These are phyloP conservation scores for Fusarium kyushuense DNA, from an alignment of 2,329 filamentous ascomycete species.

Conservation along the genomic window DNA sequence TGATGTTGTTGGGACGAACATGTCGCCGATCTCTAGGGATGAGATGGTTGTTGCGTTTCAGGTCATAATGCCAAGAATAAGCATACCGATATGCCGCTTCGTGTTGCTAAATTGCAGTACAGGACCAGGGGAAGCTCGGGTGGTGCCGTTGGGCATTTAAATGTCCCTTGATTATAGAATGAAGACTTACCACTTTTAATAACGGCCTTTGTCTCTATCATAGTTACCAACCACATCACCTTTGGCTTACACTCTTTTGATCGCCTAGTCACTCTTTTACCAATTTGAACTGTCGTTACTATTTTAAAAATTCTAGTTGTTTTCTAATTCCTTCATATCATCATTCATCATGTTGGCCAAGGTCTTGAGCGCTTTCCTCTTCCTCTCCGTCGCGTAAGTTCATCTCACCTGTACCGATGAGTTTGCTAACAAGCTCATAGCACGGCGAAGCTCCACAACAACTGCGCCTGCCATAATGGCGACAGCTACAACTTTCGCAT, in stretches of 20 bases:
- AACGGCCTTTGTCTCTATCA: not conserved
- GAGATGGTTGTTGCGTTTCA: constrained; percentile 14
- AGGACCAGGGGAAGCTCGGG: constrained; percentile 2
- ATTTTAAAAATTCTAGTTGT: not conserved
- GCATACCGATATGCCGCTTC: not conserved
- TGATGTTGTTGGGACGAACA: not conserved
- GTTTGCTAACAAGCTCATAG: constrained; percentile 1
- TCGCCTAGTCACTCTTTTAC: constrained; percentile 12
- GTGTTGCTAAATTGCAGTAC: not conserved
- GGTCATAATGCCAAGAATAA: not conserved
- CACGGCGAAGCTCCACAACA: constrained; percentile 36
- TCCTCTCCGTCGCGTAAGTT: constrained; percentile 33
- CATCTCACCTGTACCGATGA: fast-evolving
- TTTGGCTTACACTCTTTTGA: constrained; percentile 16
- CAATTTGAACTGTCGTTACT: not conserved
- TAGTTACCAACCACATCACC: not conserved
- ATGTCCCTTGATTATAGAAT: not conserved
- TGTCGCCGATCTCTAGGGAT: not conserved
- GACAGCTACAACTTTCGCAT: constrained; percentile 41
- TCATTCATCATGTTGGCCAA: constrained; percentile 36
- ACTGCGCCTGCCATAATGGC: constrained; percentile 39
- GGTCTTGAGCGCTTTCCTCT: constrained; percentile 21
- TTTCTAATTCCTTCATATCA: not conserved
- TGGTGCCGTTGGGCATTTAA: not conserved
- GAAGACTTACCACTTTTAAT: not conserved